These are phyloP conservation scores for Cardiosporidium cionae DNA, from an alignment of 169 alveolate species.

Conservation along the genomic window DNA sequence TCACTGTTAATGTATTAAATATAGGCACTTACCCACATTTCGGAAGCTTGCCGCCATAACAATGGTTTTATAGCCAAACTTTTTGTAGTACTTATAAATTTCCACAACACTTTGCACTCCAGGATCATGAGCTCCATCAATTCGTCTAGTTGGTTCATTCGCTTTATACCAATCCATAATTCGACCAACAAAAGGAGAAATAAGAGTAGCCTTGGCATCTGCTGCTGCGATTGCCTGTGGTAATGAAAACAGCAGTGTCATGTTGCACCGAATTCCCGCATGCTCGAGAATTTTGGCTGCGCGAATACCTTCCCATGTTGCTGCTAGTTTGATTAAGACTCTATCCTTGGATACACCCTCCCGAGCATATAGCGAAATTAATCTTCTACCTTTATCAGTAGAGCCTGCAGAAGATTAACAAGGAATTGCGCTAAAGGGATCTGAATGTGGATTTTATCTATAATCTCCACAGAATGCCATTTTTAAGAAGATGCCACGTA, in stretches of 20 bases:
- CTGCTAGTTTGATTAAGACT: conserved; percentile 63
- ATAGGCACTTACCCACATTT: conserved; percentile 35
- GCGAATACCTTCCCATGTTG: conserved; percentile 79
- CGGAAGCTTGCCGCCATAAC: conserved; percentile 78
- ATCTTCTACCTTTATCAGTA: conserved; percentile 17
- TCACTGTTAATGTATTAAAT: neutral
- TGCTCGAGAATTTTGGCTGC: conserved; percentile 62
- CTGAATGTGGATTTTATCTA: no score
- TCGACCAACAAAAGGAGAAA: conserved; percentile 78
- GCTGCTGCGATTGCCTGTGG: conserved; percentile 70
- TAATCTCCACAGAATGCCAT: no score
- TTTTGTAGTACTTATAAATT: conserved; percentile 61
- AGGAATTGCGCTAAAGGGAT: no score
- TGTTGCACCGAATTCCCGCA: conserved; percentile 61
- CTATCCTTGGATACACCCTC: conserved; percentile 55
- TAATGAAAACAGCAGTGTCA: conserved; percentile 61
- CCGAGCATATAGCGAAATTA: conserved; percentile 49
- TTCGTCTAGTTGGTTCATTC: conserved; percentile 27
- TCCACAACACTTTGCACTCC: conserved; percentile 60
- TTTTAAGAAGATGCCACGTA: no score
- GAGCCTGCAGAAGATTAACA: conserved; percentile 2
- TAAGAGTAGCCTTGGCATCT: conserved; percentile 65
- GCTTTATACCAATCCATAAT: conserved; percentile 66
- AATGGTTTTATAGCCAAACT: conserved; percentile 50
- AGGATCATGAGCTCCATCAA: conserved; percentile 52